Evolutionary conservation across 2,329 filamentous ascomycete genomes (phyloP), one percentile per base, ranked within the genome.

Genomic region (Scolecobasidium constrictum): DNA sequence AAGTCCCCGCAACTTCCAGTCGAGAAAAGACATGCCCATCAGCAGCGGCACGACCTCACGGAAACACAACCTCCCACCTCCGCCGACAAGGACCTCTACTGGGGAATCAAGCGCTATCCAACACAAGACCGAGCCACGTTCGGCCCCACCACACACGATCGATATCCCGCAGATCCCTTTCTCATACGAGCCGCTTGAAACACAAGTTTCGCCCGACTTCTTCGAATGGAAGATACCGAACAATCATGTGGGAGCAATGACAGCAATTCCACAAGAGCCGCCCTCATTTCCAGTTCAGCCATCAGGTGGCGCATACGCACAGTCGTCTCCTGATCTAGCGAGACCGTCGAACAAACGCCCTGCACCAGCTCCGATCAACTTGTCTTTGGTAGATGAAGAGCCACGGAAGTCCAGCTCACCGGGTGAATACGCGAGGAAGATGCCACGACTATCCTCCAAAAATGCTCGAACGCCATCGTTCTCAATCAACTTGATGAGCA

Each of bases 1-100:
- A 53, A 95, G 88, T 61, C 90, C 90, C 3, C 76, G 90, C 28
- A 96, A 96, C 62, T 96, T 96, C 61, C 87, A 94, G 61, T 83
- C 87, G 7, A 75, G 90, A 41, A 95, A 94, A 61, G 90, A 96
- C 60, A 83, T 94, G 47, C 87, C 90, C 2, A 72, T 96, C 37
- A 86, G 84, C 12, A 85, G 84, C 13, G 12, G 13, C 5, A 20
- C 35, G 13, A 86, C 83, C 50, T 28, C 43, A 13, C 23, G 37
- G 21, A 35, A 40, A 20, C n/a, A 21, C 11, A 43, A 47, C 20
- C 21, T 57, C 18, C 54, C 58, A 7, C 50, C 56, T 19, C 60
- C 62, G 41, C 54, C 58, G 12, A 58, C 55, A 20, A 52, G 59
- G 40, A 59, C 59, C 3, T 53, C 59, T 2, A 62, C 61, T 2